Evolutionary conservation across 352 stramenopile species (phyloP), one percentile per base, ranked within the genome.

Genomic region (Phytophthora uliginosa): DNA sequence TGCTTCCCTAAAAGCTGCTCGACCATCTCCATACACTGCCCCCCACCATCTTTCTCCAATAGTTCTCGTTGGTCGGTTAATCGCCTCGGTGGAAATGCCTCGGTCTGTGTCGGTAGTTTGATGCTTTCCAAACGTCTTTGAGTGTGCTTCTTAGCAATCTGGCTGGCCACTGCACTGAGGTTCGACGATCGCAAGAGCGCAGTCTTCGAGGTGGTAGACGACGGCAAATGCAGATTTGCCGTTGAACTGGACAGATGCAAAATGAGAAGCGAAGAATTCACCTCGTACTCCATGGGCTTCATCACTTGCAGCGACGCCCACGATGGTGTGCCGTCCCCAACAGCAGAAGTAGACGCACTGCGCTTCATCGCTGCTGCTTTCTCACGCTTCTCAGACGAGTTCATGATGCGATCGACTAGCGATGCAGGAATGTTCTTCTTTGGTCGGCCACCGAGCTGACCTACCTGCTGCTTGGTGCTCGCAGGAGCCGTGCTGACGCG

Each of bases 201-300:
- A n/a, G 10, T 71, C 63, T 73, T 74, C 12, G 71, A 67, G 5
- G 55, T 33, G 1, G 71, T 66, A 18, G 66, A 69, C 34, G 67
- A 67, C 15, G 78, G 68, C 7, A 77, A 47, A 34, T 80, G 67
- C 22, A 78, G 50, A 13, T 78, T 82, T 5, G 52, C 61, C 1
- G 64, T 78, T 13, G 76, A 78, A 4, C 36, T 74, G 15, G 78
- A 78, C n/a, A 85, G 71, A 33, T 90, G 82, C 10, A 90, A 59
- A 42, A 90, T 84, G 18, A 91, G 62, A 17, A 91, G 20, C 33
- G 83, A 88, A 12, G 81, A 89, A 53, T 91, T 85, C 50, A 91
- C 83, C 53, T 88, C 80, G 63, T 86, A 89, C 63, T 90, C 83
- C 55, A 79, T 72, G 0, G 83, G 83, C 18, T 87, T 84, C 4